Evolutionary conservation across 345 rosid species (phyloP).

Genomic region (Angophora floribunda): DNA sequence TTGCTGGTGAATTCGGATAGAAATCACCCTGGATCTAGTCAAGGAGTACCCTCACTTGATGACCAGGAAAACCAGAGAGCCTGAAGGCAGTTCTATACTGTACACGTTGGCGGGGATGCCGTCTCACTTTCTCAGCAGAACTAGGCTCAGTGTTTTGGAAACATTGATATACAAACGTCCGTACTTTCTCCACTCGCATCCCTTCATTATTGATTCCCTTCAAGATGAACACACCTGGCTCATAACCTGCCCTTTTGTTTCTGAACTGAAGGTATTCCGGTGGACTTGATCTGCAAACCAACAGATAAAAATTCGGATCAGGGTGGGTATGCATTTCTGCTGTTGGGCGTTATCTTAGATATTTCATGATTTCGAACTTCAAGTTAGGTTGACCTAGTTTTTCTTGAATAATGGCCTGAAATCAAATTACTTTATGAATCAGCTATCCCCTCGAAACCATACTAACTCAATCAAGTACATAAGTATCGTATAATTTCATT

Average conservation of each 20-base stretch:
- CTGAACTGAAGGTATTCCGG: background rate
- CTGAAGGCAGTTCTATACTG: too few species aligned
- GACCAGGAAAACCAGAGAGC: background rate
- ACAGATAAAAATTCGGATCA: background rate
- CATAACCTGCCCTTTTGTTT: background rate
- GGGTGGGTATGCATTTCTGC: background rate
- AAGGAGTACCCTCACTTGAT: accelerated
- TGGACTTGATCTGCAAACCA: background rate
- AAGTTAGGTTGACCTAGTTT: background rate
- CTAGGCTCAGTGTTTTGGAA: background rate
- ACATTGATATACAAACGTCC: background rate
- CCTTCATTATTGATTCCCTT: background rate
- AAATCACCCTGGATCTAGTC: background rate
- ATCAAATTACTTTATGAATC: background rate
- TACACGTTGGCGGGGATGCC: accelerated
- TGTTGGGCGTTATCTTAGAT: background rate
- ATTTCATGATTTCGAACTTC: background rate
- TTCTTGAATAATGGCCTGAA: background rate
- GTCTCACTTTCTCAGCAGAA: background rate
- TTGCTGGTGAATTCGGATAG: background rate
- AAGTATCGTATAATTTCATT: background rate
- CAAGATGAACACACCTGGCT: background rate
- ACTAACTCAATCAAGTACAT: background rate
- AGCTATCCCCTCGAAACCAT: background rate
- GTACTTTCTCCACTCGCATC: background rate